phyloP scores from a whole-genome alignment of 257 asterid species.

The Ajuga chamaepitys region DNA sequence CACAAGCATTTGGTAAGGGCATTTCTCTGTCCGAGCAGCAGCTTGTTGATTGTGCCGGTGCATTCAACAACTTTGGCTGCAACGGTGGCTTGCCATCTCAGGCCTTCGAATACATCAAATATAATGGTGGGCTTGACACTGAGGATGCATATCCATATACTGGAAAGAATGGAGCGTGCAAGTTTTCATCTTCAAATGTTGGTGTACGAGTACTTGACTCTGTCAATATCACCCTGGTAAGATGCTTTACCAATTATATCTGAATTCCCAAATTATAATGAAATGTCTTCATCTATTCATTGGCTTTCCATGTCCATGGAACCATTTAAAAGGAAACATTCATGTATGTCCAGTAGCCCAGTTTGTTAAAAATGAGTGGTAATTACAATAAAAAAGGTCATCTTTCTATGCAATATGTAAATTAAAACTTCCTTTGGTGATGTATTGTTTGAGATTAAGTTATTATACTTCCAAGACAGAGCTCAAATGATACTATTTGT shows the following conservation, averaged over 20 bases:
- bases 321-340: neutral
- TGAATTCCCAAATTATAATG: neutral
- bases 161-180: slow-evolving; percentile 62
- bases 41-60: slow-evolving; percentile 97
- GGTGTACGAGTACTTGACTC: slow-evolving; percentile 61
- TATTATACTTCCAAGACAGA: neutral
- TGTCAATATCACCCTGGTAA: slow-evolving; percentile 88
- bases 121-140: slow-evolving; percentile 82
- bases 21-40: slow-evolving; percentile 93
- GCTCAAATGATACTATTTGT: neutral
- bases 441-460: neutral
- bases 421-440: neutral
- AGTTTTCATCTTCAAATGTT: slow-evolving; percentile 59
- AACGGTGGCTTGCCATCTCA: slow-evolving; percentile 92
- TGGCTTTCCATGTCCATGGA: neutral
- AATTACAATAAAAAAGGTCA: neutral
- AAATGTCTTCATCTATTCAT: neutral
- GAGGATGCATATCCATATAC: slow-evolving; percentile 85
- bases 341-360: neutral
- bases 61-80: slow-evolving; percentile 92
- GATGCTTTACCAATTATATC: slow-evolving; percentile 9
- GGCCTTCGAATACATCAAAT: slow-evolving; percentile 93
- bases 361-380: neutral
- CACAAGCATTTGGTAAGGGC: slow-evolving; percentile 70
- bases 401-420: neutral